Conservation (phyloP, 306 rosid genomes). For the Prunus armeniaca region DNA sequence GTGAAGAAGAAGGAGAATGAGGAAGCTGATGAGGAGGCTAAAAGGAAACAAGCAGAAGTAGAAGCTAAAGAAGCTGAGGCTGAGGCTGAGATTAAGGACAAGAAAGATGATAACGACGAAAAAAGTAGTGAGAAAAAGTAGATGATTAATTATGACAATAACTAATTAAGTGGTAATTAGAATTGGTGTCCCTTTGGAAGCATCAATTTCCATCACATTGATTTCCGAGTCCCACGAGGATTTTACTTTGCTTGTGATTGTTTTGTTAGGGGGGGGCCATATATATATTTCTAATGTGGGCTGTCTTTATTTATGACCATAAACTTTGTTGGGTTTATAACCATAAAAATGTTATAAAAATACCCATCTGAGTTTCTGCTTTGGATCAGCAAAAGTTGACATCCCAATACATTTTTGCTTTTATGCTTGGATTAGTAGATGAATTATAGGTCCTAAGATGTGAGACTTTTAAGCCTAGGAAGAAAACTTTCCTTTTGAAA, state of each 20-base stretch:
- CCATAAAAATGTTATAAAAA: no score
- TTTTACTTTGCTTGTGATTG: not conserved
- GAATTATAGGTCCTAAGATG: no score
- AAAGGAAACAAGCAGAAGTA: slow-evolving; percentile 12
- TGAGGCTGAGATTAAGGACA: not conserved
- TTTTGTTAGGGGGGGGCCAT: not conserved
- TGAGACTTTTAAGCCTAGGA: no score
- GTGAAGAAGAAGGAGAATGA: slow-evolving; percentile 23
- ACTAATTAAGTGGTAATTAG: not conserved
- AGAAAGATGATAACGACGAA: not conserved
- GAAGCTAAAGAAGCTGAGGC: not conserved
- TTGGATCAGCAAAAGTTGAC: no score
- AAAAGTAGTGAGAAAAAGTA: not conserved
- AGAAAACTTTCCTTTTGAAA: no score
- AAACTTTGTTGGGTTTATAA: not conserved
- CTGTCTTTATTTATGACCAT: not conserved
- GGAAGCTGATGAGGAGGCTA: slow-evolving; percentile 17
- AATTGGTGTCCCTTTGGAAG: not conserved
- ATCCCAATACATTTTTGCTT: no score
- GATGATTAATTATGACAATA: not conserved
- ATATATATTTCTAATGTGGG: not conserved
- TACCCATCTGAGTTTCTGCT: no score
- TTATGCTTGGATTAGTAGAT: no score
- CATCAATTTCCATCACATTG: not conserved
- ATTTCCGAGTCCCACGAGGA: not conserved